phyloP scores from a whole-genome alignment of 345 rosid species.

The Leavenworthia alabamica region DNA sequence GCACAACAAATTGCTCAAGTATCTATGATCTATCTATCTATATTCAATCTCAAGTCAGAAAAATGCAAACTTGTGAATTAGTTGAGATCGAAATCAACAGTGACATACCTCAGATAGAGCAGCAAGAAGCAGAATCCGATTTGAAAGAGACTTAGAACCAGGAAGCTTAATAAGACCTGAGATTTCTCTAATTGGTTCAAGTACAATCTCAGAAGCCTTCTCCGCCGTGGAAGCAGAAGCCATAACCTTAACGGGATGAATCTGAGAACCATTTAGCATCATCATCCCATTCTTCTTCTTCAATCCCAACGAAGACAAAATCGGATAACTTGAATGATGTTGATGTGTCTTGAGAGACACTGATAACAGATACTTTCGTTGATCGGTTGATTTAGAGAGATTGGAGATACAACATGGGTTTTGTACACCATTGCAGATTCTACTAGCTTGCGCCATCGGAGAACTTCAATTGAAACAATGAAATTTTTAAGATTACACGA shows the following conservation, averaged over 20 bases:
- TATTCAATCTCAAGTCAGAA: background rate
- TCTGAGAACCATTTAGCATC: background rate
- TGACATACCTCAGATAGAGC: slow-evolving; percentile 87
- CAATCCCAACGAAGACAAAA: slow-evolving; percentile 25
- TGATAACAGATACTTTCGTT: slow-evolving; percentile 29
- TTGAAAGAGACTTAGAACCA: slow-evolving; percentile 94
- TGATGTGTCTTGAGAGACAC: slow-evolving; percentile 43
- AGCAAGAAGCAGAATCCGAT: slow-evolving; percentile 88
- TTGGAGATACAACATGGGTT: slow-evolving; percentile 25
- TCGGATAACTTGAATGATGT: slow-evolving; percentile 28
- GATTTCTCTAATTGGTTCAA: slow-evolving; percentile 79
- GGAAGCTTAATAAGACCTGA: slow-evolving; percentile 79
- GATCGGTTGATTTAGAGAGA: slow-evolving; percentile 27
- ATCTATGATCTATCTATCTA: too few relatives aligned
- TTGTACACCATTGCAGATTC: slow-evolving; percentile 40
- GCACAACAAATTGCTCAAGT: background rate
- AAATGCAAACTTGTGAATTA: background rate
- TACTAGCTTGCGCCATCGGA: slow-evolving; percentile 57
- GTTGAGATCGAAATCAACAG: too few relatives aligned
- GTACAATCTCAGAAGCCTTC: slow-evolving; percentile 68
- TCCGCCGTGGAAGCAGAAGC: slow-evolving; percentile 59
- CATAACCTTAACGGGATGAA: slow-evolving; percentile 34
- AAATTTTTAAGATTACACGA: background rate
- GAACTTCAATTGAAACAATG: background rate
- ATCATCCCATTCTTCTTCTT: slow-evolving; percentile 25